Conservation (phyloP, 495 filamentous ascomycete genomes). For the Podospora australis region DNA sequence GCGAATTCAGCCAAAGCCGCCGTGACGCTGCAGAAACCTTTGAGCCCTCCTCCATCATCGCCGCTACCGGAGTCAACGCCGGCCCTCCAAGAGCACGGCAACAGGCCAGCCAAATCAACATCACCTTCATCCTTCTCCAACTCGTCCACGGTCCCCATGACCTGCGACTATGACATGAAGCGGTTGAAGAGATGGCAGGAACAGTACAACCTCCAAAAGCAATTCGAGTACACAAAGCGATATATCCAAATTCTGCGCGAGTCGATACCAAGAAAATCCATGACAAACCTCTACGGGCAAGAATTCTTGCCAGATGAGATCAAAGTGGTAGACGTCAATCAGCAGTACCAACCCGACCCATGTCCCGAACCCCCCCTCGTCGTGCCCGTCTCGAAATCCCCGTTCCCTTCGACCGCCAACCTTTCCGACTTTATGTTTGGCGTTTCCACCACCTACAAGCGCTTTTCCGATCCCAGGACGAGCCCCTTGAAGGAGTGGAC, state of each 20-base stretch:
- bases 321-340: conserved; percentile 39
- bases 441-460: conserved; percentile 41
- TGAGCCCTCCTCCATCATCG: conserved; percentile 6
- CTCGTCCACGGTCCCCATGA: conserved; percentile 22
- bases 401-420: conserved; percentile 40
- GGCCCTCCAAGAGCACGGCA: conserved; percentile 3
- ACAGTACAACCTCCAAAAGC: conserved; percentile 39
- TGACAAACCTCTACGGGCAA: conserved; percentile 41
- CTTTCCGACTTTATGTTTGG: conserved; percentile 48
- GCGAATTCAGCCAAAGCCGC: conserved; percentile 30
- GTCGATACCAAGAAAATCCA: conserved; percentile 37
- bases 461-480: conserved; percentile 37
- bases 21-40: conserved; percentile 26
- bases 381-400: conserved; percentile 41
- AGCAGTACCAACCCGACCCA: conserved; percentile 30
- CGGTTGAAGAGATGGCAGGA: conserved; percentile 35
- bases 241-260: conserved; percentile 42
- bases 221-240: conserved; percentile 47
- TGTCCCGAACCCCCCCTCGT: conserved; percentile 43
- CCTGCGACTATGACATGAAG: conserved; percentile 41
- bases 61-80: conserved; percentile 1
- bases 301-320: conserved; percentile 38
- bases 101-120: conserved; percentile 9
- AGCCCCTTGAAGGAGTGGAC: conserved; percentile 43
- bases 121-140: conserved; percentile 9